A percentile compares a stretch with the other conserved stretches of the same genome.
Evolutionary conservation across 108 stramenopile genomes (phyloP).

Genomic region (Phaeodactylum tricornutum): DNA sequence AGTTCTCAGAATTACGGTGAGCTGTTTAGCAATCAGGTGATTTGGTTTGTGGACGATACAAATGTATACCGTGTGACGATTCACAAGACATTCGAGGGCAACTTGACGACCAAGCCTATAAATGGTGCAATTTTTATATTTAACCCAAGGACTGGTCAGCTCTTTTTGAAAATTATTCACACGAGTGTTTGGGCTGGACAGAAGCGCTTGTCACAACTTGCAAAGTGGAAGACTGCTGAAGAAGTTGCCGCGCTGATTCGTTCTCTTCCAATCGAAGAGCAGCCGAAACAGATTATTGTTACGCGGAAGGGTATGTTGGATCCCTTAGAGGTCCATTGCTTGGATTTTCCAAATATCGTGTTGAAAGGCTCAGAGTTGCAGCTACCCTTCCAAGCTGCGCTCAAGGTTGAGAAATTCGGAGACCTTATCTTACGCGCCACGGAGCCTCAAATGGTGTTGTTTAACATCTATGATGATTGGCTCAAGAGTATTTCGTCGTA

Average conservation of each 20-base stretch:
- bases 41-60: constrained; percentile 99
- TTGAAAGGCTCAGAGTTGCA: constrained; percentile 97
- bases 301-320: constrained; percentile 98
- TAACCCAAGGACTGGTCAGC: constrained; percentile 96
- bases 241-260: constrained; percentile 98
- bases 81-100: constrained; percentile 99
- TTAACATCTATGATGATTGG: constrained; percentile 99
- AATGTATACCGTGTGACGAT: constrained; percentile 99
- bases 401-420: constrained; percentile 98
- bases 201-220: constrained; percentile 97
- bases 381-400: constrained; percentile 97
- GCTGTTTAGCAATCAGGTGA: constrained; percentile 96
- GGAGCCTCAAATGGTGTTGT: constrained; percentile 98
- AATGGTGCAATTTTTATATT: constrained; percentile 99
- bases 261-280: constrained; percentile 96
- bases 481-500: constrained; percentile 95
- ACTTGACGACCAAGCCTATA: constrained; percentile 98
- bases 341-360: constrained; percentile 99
- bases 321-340: constrained; percentile 96
- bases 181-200: constrained; percentile 99
- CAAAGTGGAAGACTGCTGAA: constrained; percentile 99
- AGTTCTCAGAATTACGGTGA: constrained; percentile 98
- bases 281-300: constrained; percentile 99
- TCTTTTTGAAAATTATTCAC: constrained; percentile 99
- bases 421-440: constrained; percentile 96